phyloP scores from a whole-genome alignment of 495 filamentous ascomycete genomes.

The Tuber microsphaerosporum region DNA sequence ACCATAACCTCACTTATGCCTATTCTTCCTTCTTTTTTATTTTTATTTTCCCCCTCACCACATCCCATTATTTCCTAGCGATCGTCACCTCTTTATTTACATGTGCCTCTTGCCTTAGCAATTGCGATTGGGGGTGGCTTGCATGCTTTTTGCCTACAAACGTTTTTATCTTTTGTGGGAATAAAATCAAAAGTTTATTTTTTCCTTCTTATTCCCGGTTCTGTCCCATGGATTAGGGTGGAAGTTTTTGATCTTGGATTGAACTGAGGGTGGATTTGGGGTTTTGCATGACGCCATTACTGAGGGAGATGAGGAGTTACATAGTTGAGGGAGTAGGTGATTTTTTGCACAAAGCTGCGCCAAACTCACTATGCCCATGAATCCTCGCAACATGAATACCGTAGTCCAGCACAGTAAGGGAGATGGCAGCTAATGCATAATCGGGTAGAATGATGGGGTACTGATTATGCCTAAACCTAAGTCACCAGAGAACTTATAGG shows the following conservation, averaged over 20 bases:
- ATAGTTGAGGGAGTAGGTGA: not conserved
- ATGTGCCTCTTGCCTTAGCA: not conserved
- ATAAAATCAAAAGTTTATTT: not conserved
- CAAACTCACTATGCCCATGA: not conserved
- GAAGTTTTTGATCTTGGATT: not conserved
- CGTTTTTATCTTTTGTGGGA: not conserved
- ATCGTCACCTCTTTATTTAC: slow-evolving; percentile 1
- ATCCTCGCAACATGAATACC: not conserved
- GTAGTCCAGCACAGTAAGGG: not conserved
- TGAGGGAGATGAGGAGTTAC: not conserved
- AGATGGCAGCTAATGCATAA: not conserved
- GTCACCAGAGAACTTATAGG: not conserved
- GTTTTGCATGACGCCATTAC: not conserved
- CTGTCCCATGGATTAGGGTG: not conserved
- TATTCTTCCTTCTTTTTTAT: slow-evolving; percentile 1
- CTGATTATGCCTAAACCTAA: not conserved
- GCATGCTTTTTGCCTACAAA: not conserved
- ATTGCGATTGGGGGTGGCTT: not conserved
- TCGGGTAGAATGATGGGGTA: no score
- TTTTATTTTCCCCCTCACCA: not conserved
- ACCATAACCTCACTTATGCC: not conserved
- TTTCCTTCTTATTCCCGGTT: not conserved
- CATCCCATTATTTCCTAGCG: slow-evolving; percentile 6
- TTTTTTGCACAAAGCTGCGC: not conserved
- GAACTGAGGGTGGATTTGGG: not conserved